Evolutionary conservation across 306 rosid genomes (phyloP), one percentile per base, ranked within the genome.

Genomic region (Dicorynia guianensis): DNA sequence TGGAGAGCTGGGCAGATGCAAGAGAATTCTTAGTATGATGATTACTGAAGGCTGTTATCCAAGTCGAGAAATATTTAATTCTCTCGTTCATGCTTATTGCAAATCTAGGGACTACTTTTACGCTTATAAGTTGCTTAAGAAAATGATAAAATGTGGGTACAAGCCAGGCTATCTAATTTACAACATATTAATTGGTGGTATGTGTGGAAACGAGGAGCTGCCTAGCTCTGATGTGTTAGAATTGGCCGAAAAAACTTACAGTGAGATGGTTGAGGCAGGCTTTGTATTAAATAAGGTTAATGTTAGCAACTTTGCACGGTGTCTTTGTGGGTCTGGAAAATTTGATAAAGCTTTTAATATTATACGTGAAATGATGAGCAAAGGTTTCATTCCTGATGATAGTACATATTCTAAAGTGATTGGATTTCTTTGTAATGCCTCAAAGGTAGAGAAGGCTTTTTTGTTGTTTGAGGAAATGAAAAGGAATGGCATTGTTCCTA

Each of bases 1-100:
- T 79, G 86, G 87, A 57, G 85, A 87, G 84, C 81, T 92, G 6
- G 96, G 97, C 11, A 82, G 92, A 81, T 90, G 96, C 71, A 92
- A 90, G 89, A 90, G 97, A 67, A 87, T 92, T 90, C 86, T 92
- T 20, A 82, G 85, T 81, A 88, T 85, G 96, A 92, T 92, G 97
- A 88, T 88, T 69, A 53, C 83, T 1, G 97, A 92, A 78, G 97
- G 96, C 18, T 90, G 97, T 87, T 87, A 85, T 79, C 97, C 96
- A 0, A 90, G 85, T 79, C 88, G 80, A 18, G 85, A 78, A 71
- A 90, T 92, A 61, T 90, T 88, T 88, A 85, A 82, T 85, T 85
- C 89, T 81, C 93, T 92, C 57, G 89, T 90, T 40, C 93, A 90
- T 85, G 92, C 88, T 61, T 90, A 76, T 84, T 90, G 97, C 76